Percentiles rank a stretch among this genome's conserved stretches.
phyloP scores from a whole-genome alignment of 306 rosid genomes.

The Cucumis melo region DNA sequence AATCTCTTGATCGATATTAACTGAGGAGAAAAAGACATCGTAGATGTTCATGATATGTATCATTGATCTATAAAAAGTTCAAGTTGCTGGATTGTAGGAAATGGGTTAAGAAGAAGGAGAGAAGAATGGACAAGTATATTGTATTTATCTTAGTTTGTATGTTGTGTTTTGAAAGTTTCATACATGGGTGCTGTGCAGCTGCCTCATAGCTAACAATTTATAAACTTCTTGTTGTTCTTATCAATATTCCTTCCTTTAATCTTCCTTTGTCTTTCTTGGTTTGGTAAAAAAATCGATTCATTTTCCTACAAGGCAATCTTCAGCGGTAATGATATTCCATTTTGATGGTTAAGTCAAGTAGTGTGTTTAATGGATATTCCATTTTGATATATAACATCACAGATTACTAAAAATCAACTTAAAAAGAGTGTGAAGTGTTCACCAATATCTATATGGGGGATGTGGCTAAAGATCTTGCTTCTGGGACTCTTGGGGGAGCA shows the following conservation, averaged over 20 bases:
- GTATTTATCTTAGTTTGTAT: neutral
- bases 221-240: neutral
- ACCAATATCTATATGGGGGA: slow-evolving; percentile 73
- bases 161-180: neutral
- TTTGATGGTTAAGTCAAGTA: too few species aligned
- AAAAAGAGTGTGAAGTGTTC: neutral
- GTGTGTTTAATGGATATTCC: too few species aligned
- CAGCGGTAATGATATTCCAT: too few species aligned
- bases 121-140: neutral
- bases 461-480: slow-evolving; percentile 74
- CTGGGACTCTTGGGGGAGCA: slow-evolving; percentile 93
- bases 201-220: neutral
- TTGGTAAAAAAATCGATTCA: too few species aligned
- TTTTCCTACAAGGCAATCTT: too few species aligned
- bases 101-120: neutral
- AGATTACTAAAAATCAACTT: neutral
- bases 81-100: too few species aligned
- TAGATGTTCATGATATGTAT: too few species aligned
- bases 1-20: too few species aligned
- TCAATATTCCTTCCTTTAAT: neutral
- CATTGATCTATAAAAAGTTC: too few species aligned
- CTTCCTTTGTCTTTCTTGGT: neutral
- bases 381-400: neutral
- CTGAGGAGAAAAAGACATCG: too few species aligned
- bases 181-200: neutral